Base-by-base conservation (phyloP, 768 basidiomycete genomes). In the Lactarius tabidus region DNA sequence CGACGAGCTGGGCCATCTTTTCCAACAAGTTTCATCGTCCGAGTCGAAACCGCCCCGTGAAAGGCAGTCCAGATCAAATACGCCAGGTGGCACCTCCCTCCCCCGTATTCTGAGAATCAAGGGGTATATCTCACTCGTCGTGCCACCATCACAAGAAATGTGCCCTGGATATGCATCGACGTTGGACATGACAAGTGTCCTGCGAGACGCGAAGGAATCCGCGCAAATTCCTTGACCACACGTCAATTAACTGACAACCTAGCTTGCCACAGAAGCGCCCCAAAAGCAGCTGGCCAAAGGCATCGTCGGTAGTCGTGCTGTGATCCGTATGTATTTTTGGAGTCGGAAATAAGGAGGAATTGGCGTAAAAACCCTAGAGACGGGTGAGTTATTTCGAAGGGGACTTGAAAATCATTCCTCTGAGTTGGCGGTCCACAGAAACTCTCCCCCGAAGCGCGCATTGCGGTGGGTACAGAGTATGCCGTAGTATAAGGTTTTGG, bases 221-320 rank as follows among this genome's bases (percentile, higher is more conserved):
- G 93, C 91, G 74, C 95, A 97, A 14, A 97, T 94, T 33, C 95
- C 93, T n/a, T 83, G 81, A 1, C 78, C 68, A 10, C 79, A 84
- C 79, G 63, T 82, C 78, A 74, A 97, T 94, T 70, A 82, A 86
- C 70, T 92, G 90, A 74, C 95, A 98, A 0, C 95, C 95, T 1
- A 95, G 95, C 70, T 89, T 90, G 59, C 95, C 95, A 69, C 86
- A 88, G 76, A 95, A 97, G 0, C 93, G 93, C 0, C 89, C 93
- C 7, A 95, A 78, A 48, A 93, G 76, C 10, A 95, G 76, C 7
- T 76, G 70, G 60, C 70, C 51, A 57, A 68, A 31, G 39, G n/a
- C 31, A 20, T 54, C 23, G 60, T 45, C 23, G 60, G 60, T 51
- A 51, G 55, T 23, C 29, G 38, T 5, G 55, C 18, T 39, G 29